Evolutionary conservation across 2,329 filamentous ascomycete species (phyloP), one percentile per base, ranked within the genome.

Genomic region (Triangularia setosa): DNA sequence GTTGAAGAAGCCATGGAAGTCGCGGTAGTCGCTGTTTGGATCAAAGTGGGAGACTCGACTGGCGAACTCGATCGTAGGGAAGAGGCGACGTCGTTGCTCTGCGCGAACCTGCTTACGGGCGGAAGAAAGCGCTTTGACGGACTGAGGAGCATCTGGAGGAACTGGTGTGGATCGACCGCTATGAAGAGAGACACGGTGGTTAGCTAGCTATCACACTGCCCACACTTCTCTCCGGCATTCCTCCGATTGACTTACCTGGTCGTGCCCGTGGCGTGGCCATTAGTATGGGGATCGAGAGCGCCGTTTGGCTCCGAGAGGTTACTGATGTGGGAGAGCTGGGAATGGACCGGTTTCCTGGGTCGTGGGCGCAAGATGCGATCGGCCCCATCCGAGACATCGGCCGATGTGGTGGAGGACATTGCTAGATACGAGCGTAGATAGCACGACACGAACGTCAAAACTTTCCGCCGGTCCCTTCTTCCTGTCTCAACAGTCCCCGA

Each of bases 1-100:
- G 61, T 95, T 92, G 79, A 97, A 99, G 84, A 99, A 99, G 74
- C 95, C 95, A 72, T 92, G 88, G 76, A 99, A 99, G 77, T 99
- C 93, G 73, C 88, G 88, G 76, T 98, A 93, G 73, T 97, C 93
- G 77, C 91, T 96, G 58, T 87, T 84, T 0, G 93, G 93, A 74
- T 99, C 95, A 75, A 99, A 97, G 79, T 99, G 94, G 18, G 94
- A 98, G 23, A 98, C 89, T 64, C 95, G 90, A 65, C 90, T 89
- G 48, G 91, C 86, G 79, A 94, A 99, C 73, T 97, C 91, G 74
- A 96, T 93, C 23, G 91, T 95, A 23, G 96, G 94, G 75, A 98
- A 99, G 70, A 97, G 83, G 70, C 93, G 90, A 64, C 89, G 89
- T 69, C 90, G 88, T 71, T 92, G 90, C 75, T 93, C 87, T 65